These are phyloP conservation scores for Fusarium foetens DNA, from an alignment of 2,329 filamentous ascomycete genomes.

Conservation along the genomic window DNA sequence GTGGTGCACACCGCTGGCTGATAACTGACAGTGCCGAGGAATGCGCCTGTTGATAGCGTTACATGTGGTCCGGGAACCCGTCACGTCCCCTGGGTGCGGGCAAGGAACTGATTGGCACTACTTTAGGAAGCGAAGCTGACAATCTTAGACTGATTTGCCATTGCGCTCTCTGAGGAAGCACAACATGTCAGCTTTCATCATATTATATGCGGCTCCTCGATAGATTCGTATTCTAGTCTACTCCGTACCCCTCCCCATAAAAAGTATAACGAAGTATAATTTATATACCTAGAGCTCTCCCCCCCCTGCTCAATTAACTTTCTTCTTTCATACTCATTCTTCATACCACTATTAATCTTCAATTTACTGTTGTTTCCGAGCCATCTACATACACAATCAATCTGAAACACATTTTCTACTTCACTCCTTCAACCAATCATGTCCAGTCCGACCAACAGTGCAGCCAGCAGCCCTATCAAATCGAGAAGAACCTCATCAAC, in stretches of 20 bases:
- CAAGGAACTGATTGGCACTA: constrained; percentile 38
- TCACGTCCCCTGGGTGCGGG: constrained; percentile 23
- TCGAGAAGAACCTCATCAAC: constrained; percentile 32
- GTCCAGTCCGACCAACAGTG: constrained; percentile 19
- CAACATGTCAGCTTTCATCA: constrained; percentile 38
- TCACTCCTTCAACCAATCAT: constrained; percentile 13
- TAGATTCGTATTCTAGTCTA: constrained; percentile 16
- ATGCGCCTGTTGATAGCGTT: constrained; percentile 33
- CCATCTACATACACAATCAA: neutral
- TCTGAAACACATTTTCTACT: neutral
- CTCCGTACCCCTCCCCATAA: constrained; percentile 17
- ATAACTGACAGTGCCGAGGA: constrained; percentile 16
- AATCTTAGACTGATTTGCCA: constrained; percentile 33
- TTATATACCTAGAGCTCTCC: constrained; percentile 18
- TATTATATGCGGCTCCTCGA: constrained; percentile 23
- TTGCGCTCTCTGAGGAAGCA: constrained; percentile 17
- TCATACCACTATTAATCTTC: constrained; percentile 1
- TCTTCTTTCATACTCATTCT: constrained; percentile 2
- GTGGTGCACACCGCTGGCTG: constrained; percentile 17
- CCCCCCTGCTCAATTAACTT: constrained; percentile 10
- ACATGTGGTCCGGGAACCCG: constrained; percentile 25
- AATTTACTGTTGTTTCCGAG: neutral
- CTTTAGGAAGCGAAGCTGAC: constrained; percentile 38
- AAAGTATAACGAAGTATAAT: constrained; percentile 21
- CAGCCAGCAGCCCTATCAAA: constrained; percentile 25